Conservation (phyloP, 768 basidiomycete species). For the Crassisporium funariophilum region DNA sequence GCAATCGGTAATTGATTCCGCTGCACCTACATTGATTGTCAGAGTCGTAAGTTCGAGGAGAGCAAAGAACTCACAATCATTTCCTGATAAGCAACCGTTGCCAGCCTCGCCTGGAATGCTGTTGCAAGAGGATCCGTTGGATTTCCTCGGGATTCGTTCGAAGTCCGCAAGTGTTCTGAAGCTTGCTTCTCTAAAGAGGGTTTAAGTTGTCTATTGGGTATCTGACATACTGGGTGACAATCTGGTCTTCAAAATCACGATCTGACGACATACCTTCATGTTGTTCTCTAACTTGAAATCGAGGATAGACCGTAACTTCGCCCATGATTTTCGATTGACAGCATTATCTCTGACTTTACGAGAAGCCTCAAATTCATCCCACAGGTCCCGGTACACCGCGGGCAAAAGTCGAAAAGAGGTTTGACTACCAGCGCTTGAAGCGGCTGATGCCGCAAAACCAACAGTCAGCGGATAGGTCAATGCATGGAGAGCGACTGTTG, state of each 20-base stretch:
- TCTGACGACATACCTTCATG: slow-evolving; percentile 38
- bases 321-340: slow-evolving; percentile 73
- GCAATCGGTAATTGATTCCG: slow-evolving; percentile 87
- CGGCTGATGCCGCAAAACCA: slow-evolving; percentile 62
- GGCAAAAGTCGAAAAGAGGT: slow-evolving; percentile 84
- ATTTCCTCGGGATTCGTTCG: slow-evolving; percentile 18
- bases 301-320: slow-evolving; percentile 62
- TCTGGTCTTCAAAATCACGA: not conserved
- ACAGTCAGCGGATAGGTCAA: slow-evolving; percentile 64
- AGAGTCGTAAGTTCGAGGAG: not conserved
- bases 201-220: slow-evolving; percentile 18
- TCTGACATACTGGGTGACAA: slow-evolving; percentile 6
- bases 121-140: slow-evolving; percentile 54
- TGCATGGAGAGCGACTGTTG: slow-evolving; percentile 82
- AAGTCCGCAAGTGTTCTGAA: not conserved
- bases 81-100: slow-evolving; percentile 71
- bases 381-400: slow-evolving; percentile 81
- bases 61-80: slow-evolving; percentile 71
- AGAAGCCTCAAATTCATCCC: slow-evolving; percentile 81
- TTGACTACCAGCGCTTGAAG: slow-evolving; percentile 45
- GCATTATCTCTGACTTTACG: slow-evolving; percentile 63
- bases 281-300: slow-evolving; percentile 54
- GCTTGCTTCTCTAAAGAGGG: slow-evolving; percentile 9
- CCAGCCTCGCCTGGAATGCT: slow-evolving; percentile 59
- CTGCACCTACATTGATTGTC: slow-evolving; percentile 49